A percentile compares a stretch with the other conserved stretches of the same genome.
These are phyloP conservation scores for Platismatia glauca DNA, from an alignment of 495 filamentous ascomycete species.

Conservation along the genomic window DNA sequence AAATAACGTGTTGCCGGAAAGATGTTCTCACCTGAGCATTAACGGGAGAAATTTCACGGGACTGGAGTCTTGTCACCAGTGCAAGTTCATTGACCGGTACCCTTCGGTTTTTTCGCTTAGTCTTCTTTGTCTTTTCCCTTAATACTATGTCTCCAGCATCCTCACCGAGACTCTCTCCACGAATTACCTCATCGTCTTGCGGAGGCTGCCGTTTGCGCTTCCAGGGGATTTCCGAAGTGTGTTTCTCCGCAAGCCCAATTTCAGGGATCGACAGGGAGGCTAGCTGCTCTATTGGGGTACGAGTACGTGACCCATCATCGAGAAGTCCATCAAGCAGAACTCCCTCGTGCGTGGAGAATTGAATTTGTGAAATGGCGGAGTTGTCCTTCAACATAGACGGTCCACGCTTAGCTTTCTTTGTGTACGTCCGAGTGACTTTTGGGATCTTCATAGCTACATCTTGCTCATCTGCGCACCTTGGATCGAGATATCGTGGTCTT, in stretches of 20 bases:
- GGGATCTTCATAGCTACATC: background rate
- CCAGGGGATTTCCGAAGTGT: background rate
- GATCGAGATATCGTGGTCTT: background rate
- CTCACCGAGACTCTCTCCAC: background rate
- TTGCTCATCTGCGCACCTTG: too few relatives aligned
- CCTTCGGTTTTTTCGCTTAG: conserved; percentile 10
- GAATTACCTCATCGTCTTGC: background rate
- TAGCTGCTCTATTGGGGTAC: background rate
- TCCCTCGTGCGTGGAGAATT: background rate
- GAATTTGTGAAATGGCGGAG: background rate
- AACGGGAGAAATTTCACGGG: background rate
- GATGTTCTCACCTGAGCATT: background rate
- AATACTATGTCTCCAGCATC: background rate
- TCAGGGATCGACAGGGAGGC: background rate
- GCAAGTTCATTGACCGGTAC: conserved; percentile 17
- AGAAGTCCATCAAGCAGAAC: background rate
- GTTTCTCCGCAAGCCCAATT: background rate
- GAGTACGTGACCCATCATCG: background rate
- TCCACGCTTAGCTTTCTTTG: background rate
- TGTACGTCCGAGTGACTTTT: background rate
- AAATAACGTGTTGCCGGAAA: background rate
- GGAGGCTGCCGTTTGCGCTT: background rate
- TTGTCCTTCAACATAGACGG: background rate
- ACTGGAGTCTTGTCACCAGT: conserved; percentile 4
- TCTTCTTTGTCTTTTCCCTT: background rate